Percentiles rank a stretch among this genome's conserved stretches.
These are phyloP conservation scores for Chalaropsis thielavioides DNA, from an alignment of 2,329 filamentous ascomycete species.

Conservation along the genomic window DNA sequence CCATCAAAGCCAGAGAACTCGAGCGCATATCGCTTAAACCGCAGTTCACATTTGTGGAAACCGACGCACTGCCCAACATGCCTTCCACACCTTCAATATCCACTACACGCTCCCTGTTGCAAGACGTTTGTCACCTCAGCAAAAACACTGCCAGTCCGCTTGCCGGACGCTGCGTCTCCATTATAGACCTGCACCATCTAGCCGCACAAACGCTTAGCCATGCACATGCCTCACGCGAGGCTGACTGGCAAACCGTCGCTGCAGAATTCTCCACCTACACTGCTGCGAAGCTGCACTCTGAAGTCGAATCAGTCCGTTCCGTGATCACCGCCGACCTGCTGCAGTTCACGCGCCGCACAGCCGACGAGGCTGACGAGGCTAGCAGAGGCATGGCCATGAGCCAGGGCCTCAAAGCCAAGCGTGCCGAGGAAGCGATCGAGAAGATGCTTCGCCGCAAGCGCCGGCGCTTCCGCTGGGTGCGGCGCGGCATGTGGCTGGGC, in stretches of 20 bases:
- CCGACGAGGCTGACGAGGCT: conserved; percentile 68
- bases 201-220: conserved; percentile 37
- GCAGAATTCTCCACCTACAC: conserved; percentile 44
- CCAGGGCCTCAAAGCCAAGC: conserved; percentile 67
- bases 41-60: conserved; percentile 26
- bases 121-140: conserved; percentile 31
- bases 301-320: conserved; percentile 34
- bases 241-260: conserved; percentile 45
- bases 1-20: conserved; percentile 81
- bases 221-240: conserved; percentile 34
- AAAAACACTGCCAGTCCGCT: conserved; percentile 22
- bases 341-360: conserved; percentile 48
- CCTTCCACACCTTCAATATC: background rate
- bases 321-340: conserved; percentile 40
- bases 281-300: conserved; percentile 36
- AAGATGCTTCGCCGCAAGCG: conserved; percentile 57
- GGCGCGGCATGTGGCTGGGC: conserved; percentile 61
- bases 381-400: conserved; percentile 60
- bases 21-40: conserved; percentile 45
- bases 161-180: conserved; percentile 26
- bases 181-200: conserved; percentile 35
- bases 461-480: conserved; percentile 55
- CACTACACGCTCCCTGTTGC: conserved; percentile 25
- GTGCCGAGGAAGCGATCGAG: conserved; percentile 63
- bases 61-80: conserved; percentile 10